Evolutionary conservation across 768 basidiomycete species (phyloP).

Genomic region (Trametes villosa): DNA sequence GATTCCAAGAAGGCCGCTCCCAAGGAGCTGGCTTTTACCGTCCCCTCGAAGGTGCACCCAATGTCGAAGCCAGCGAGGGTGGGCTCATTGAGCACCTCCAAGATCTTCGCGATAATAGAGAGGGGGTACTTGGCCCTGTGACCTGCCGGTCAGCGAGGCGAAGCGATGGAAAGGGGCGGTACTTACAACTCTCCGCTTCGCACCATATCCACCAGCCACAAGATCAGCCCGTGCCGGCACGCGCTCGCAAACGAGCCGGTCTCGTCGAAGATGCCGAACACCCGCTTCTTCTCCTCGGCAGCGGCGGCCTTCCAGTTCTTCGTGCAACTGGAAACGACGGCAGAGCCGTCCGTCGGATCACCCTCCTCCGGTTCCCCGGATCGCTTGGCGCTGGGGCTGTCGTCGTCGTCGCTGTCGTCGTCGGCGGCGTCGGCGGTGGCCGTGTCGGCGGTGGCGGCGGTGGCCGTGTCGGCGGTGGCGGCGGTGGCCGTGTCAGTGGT

Average conservation of each 20-base stretch:
- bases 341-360: constrained; percentile 24
- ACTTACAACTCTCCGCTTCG: constrained; percentile 28
- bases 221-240: constrained; percentile 28
- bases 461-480: too few relatives aligned
- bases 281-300: constrained; percentile 35
- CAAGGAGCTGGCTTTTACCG: constrained; percentile 17
- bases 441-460: too few relatives aligned
- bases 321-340: constrained; percentile 26
- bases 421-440: not conserved
- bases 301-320: constrained; percentile 39
- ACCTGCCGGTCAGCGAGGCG: not conserved
- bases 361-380: constrained; percentile 8
- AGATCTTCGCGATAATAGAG: constrained; percentile 19
- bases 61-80: constrained; percentile 24
- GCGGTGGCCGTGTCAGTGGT: too few relatives aligned
- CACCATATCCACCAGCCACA: constrained; percentile 25
- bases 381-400: not conserved
- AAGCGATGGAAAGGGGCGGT: not conserved
- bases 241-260: constrained; percentile 41
- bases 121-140: constrained; percentile 30
- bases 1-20: not conserved
- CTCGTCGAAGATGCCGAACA: constrained; percentile 43
- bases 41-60: constrained; percentile 24
- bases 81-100: not conserved
- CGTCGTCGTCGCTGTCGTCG: not conserved